phyloP scores from a whole-genome alignment of 139 green algal genomes.

The Dunaliella sp. region DNA sequence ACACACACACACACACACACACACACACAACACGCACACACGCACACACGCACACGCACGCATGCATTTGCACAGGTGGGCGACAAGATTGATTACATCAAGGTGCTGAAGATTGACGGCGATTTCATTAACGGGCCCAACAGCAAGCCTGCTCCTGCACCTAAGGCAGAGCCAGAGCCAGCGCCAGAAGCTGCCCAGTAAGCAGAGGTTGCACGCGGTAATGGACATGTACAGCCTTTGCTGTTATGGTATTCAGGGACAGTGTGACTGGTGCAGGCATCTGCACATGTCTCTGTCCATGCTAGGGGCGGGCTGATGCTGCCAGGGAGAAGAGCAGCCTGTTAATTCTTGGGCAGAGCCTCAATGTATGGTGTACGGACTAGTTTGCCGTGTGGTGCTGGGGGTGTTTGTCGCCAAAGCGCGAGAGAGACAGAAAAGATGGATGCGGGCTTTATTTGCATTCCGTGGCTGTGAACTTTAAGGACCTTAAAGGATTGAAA shows the following conservation, averaged over 20 bases:
- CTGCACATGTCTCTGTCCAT: not conserved
- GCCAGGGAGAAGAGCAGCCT: not conserved
- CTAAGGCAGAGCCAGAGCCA: not conserved
- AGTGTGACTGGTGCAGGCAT: not conserved
- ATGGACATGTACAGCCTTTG: not conserved
- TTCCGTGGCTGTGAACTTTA: too few species aligned
- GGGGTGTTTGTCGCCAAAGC: too few species aligned
- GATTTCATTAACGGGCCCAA: slow-evolving; percentile 1
- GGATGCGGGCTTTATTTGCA: too few species aligned
- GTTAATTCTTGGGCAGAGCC: not conserved
- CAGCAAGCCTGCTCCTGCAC: not conserved
- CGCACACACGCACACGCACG: too few species aligned
- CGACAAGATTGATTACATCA: slow-evolving; percentile 84
- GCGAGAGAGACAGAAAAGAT: too few species aligned
- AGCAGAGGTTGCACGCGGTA: not conserved
- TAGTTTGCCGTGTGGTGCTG: too few species aligned
- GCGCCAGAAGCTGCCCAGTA: not conserved
- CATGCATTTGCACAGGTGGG: slow-evolving; percentile 59
- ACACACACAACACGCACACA: too few species aligned
- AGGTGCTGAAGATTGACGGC: slow-evolving; percentile 62
- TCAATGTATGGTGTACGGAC: too few species aligned
- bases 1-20: too few species aligned
- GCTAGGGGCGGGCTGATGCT: not conserved
- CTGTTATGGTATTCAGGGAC: not conserved
- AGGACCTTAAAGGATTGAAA: too few species aligned